Evolutionary conservation across 305 asterid species (phyloP).

Genomic region (Solanum hybrid): DNA sequence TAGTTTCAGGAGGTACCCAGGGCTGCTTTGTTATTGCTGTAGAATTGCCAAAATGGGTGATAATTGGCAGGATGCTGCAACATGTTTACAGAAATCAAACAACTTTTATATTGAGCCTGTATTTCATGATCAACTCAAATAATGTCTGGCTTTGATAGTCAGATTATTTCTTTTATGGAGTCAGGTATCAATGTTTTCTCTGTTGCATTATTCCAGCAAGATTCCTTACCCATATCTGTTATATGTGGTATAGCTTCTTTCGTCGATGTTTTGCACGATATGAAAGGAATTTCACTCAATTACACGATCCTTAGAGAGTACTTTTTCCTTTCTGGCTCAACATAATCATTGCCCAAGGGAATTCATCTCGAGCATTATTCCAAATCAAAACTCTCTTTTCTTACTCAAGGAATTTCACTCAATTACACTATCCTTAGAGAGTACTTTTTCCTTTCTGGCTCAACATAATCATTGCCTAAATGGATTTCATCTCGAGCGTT

Average conservation of each 20-base stretch:
- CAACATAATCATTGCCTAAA: not conserved
- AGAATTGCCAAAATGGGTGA: constrained; percentile 40
- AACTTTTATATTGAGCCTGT: not conserved
- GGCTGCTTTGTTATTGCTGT: constrained; percentile 37
- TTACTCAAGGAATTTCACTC: too few relatives aligned
- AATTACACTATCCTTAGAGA: not conserved
- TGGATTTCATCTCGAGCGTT: not conserved
- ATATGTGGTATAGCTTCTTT: not conserved
- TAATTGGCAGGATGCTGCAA: constrained; percentile 34
- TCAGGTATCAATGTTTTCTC: not conserved
- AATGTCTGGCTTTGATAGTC: not conserved
- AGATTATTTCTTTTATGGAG: not conserved
- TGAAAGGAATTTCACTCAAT: not conserved
- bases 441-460: not conserved
- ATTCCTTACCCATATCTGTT: not conserved
- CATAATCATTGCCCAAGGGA: not conserved
- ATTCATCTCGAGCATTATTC: not conserved
- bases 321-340: not conserved
- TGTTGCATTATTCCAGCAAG: not conserved
- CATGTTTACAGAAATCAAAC: constrained; percentile 21
- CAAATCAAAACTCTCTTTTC: not conserved
- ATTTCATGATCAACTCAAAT: not conserved
- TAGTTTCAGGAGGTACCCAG: constrained; percentile 24
- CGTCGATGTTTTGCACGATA: not conserved
- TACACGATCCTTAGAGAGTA: not conserved